phyloP scores from a whole-genome alignment of 371 early-diverging fungal genomes.

The Fennellomyces sp. region DNA sequence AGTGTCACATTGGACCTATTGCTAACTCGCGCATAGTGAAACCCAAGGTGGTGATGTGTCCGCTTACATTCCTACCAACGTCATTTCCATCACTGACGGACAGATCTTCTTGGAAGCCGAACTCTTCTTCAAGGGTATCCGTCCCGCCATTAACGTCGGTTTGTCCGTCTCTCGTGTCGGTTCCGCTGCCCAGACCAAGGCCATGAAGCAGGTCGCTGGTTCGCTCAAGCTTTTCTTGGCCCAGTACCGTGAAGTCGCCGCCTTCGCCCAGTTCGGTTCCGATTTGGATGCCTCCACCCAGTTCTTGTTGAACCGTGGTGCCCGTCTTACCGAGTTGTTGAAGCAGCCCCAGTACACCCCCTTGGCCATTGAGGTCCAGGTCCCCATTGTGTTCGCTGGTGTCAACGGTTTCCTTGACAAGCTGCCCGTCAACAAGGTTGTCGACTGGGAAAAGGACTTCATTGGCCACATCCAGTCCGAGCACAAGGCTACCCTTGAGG shows the following conservation, averaged over 20 bases:
- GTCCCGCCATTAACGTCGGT: constrained; percentile 98
- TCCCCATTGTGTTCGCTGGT: constrained; percentile 90
- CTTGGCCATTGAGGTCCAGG: constrained; percentile 90
- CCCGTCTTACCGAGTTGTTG: constrained; percentile 94
- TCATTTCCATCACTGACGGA: constrained; percentile 98
- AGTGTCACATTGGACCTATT: constrained; percentile 81
- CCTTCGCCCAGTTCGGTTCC: constrained; percentile 98
- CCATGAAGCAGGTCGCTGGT: constrained; percentile 98
- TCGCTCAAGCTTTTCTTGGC: constrained; percentile 97
- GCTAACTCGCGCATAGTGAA: constrained; percentile 80
- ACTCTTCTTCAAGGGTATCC: constrained; percentile 97
- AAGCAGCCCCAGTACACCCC: constrained; percentile 95
- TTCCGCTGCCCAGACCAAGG: constrained; percentile 97
- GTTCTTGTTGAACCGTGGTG: constrained; percentile 96
- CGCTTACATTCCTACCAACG: constrained; percentile 98
- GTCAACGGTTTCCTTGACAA: constrained; percentile 98
- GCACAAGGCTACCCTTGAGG: constrained; percentile 83
- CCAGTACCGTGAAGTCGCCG: constrained; percentile 98
- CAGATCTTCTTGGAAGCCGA: constrained; percentile 93
- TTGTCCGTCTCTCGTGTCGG: constrained; percentile 97
- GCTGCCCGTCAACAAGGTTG: constrained; percentile 86
- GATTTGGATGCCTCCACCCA: constrained; percentile 97
- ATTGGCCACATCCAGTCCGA: constrained; percentile 84
- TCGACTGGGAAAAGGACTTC: constrained; percentile 90
- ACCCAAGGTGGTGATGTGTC: constrained; percentile 98